Conservation (phyloP, 2,329 filamentous ascomycete genomes). For the Cryphonectria naterciae region DNA sequence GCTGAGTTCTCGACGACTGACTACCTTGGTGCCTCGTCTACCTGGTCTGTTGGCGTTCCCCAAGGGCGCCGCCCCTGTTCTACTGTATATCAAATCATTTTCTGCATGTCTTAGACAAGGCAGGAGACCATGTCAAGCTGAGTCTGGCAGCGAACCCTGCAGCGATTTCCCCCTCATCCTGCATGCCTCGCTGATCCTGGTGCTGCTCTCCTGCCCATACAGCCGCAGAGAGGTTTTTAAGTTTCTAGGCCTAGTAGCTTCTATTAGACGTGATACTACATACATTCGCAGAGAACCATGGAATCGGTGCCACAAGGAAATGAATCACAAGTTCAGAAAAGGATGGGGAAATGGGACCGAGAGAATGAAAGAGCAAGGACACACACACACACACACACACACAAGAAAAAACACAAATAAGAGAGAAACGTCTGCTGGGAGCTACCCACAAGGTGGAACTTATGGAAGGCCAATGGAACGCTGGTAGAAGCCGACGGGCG, state of each 20-base stretch:
- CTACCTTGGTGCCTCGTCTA: not conserved
- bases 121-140: not conserved
- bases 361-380: too few relatives aligned
- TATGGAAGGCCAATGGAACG: slow-evolving; percentile 11
- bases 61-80: not conserved
- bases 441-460: not conserved
- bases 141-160: not conserved
- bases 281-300: not conserved
- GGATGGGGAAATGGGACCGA: not conserved
- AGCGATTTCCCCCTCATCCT: not conserved
- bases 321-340: not conserved
- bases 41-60: not conserved
- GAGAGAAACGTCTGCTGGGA: not conserved
- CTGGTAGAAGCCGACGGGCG: slow-evolving; percentile 1
- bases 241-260: too few relatives aligned
- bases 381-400: too few relatives aligned
- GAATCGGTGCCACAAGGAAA: too few relatives aligned
- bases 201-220: not conserved
- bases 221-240: too few relatives aligned
- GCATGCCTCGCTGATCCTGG: not conserved
- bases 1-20: not conserved
- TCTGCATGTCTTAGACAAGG: slow-evolving; percentile 5
- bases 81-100: not conserved
- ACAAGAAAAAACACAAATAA: not conserved
- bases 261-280: not conserved